Conservation (phyloP, 768 basidiomycete genomes). For the Megacollybia marginata region DNA sequence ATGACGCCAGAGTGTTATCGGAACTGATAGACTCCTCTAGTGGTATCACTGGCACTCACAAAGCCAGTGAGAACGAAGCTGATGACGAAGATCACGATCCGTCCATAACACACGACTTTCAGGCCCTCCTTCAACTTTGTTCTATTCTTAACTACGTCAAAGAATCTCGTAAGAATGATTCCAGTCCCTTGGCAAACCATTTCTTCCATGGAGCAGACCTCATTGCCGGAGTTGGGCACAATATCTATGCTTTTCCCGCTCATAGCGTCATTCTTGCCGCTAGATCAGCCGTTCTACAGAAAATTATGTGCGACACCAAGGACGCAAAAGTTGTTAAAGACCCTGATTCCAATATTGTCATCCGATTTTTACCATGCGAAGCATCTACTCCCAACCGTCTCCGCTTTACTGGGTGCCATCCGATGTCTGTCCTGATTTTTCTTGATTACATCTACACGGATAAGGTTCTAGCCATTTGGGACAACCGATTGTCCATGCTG, state of each 20-base stretch:
- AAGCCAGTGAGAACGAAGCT: constrained; percentile 18
- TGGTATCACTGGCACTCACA: background rate
- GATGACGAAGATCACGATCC: constrained; percentile 27
- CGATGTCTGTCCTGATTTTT: constrained; percentile 66
- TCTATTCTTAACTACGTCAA: background rate
- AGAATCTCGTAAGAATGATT: background rate
- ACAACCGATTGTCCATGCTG: constrained; percentile 49
- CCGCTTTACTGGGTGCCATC: constrained; percentile 46
- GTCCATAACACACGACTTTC: constrained; percentile 26
- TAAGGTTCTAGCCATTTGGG: constrained; percentile 77
- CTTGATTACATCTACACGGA: constrained; percentile 88
- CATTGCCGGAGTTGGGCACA: background rate
- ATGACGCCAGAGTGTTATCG: background rate
- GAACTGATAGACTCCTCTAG: background rate
- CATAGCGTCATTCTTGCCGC: constrained; percentile 45
- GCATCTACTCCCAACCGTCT: constrained; percentile 16
- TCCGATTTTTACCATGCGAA: constrained; percentile 17
- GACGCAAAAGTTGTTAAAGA: constrained; percentile 19
- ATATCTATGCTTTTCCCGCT: background rate
- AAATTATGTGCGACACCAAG: background rate
- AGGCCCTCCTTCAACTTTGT: constrained; percentile 19
- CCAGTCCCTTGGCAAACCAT: background rate
- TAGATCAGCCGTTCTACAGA: constrained; percentile 27
- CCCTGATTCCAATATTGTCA: constrained; percentile 17
- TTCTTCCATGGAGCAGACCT: background rate